Base-by-base conservation (phyloP, 2,329 filamentous ascomycete species). In the Podosphaera leucotricha region DNA sequence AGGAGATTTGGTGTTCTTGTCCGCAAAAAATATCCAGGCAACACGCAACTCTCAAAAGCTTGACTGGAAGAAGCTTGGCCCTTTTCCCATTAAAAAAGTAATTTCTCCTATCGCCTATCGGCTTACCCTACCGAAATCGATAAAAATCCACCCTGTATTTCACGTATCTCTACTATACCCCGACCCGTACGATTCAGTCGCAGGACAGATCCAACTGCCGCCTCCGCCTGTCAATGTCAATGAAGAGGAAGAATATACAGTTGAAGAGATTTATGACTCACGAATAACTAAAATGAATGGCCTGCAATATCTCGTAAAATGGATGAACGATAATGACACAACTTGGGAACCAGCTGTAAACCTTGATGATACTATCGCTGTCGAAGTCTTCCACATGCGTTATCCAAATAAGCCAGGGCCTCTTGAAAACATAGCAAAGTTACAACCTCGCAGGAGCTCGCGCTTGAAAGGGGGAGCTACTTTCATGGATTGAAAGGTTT, bases 81-180 rank as follows among this genome's bases (percentile, higher is more conserved):
- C 40, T 21, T 46, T 38, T 26, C 20, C 20, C 21, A 24, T 46
- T 19, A 41, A 38, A 10, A 26, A 39, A 30, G 24, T 38, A 3
- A 43, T 24, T 8, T 11, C n/a, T 28, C 30, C 15, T 3, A 16
- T 20, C 18, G 41, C 41, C 18, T 46, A 43, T 19, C 5, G 37
- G 21, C 22, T 46, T 11, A 6, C 6, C 5, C 33, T 43, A 24
- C 44, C 33, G n/a, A 22, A 28, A 24, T 33, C 10, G 2, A 46
- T 46, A 16, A 36, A 38, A 22, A 42, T 45, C 2, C 26, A 45
- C 38, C 33, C 39, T 3, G 20, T 43, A 1, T 45, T 45, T 22
- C 39, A 45, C 19, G 41, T 45, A 11, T 45, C 39, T 6, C 44
- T 45, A 11, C 19, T 45, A 10, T 26, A 45, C 18, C 28, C n/a